phyloP scores from a whole-genome alignment of 139 green algal species.

The Picocystis salinarum region DNA sequence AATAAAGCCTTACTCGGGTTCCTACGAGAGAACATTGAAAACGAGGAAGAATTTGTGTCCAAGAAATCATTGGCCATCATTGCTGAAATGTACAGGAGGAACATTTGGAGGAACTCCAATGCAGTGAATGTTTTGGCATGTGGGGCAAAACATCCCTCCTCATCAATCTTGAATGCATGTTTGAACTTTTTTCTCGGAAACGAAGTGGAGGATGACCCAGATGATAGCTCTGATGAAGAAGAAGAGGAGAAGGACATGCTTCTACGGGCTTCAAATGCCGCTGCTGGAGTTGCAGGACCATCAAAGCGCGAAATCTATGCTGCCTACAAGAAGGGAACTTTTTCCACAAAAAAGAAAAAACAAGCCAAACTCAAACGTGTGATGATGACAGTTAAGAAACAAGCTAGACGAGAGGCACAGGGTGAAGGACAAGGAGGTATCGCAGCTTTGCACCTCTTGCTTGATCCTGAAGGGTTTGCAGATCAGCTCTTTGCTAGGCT shows the following conservation, averaged over 20 bases:
- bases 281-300: too few relatives aligned
- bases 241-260: slow-evolving; percentile 55
- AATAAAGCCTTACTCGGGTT: background rate
- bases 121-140: slow-evolving; percentile 83
- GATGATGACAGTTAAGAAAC: slow-evolving; percentile 22
- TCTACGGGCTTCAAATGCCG: slow-evolving; percentile 69
- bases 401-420: slow-evolving; percentile 2
- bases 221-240: slow-evolving; percentile 10
- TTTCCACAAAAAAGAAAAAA: slow-evolving; percentile 80
- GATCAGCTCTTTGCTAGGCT: slow-evolving; percentile 72
- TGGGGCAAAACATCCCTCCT: too few relatives aligned
- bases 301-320: too few relatives aligned
- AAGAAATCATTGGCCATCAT: slow-evolving; percentile 79
- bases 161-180: slow-evolving; percentile 62
- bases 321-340: slow-evolving; percentile 43
- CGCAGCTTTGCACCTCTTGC: background rate
- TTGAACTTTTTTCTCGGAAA: slow-evolving; percentile 96
- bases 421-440: background rate
- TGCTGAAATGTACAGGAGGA: slow-evolving; percentile 74
- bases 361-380: slow-evolving; percentile 74
- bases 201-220: slow-evolving; percentile 27
- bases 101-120: slow-evolving; percentile 85
- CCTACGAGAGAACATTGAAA: slow-evolving; percentile 6
- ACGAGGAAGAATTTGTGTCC: slow-evolving; percentile 64
- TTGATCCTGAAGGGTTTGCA: slow-evolving; percentile 48